These are phyloP conservation scores for Talaromyces amestolkiae DNA, from an alignment of 2,329 filamentous ascomycete genomes.

Conservation along the genomic window DNA sequence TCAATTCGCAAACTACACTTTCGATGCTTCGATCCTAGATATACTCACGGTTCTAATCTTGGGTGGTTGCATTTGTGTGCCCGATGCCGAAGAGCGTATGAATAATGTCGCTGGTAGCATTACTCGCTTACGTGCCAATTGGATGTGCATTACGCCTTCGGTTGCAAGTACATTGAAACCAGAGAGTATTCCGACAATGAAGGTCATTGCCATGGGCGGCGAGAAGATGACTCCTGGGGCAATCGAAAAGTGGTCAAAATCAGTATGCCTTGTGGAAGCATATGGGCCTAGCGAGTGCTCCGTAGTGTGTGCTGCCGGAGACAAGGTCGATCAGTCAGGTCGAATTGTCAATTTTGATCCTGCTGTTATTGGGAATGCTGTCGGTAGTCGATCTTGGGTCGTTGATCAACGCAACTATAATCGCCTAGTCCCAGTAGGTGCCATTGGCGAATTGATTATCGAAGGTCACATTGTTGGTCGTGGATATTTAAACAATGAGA, in stretches of 20 bases:
- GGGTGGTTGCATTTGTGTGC: constrained; percentile 61
- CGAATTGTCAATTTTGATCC: constrained; percentile 30
- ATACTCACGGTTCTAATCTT: constrained; percentile 55
- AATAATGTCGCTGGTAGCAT: constrained; percentile 50
- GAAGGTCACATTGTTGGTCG: constrained; percentile 47
- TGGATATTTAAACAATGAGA: constrained; percentile 43
- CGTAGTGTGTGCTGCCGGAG: constrained; percentile 33
- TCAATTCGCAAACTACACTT: constrained; percentile 57
- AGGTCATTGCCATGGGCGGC: constrained; percentile 45
- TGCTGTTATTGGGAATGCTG: constrained; percentile 35
- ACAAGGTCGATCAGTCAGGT: constrained; percentile 32
- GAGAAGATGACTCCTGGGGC: constrained; percentile 45
- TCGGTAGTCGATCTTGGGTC: constrained; percentile 40
- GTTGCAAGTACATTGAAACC: constrained; percentile 53
- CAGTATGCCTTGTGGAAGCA: constrained; percentile 45
- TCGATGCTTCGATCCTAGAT: constrained; percentile 55
- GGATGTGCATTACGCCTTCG: constrained; percentile 58
- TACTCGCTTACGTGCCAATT: constrained; percentile 42
- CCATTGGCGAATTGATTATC: constrained; percentile 48
- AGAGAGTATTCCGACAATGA: constrained; percentile 45
- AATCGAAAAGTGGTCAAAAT: constrained; percentile 45
- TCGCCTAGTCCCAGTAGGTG: constrained; percentile 44
- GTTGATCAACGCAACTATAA: constrained; percentile 44
- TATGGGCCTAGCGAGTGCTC: constrained; percentile 45
- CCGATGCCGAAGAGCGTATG: constrained; percentile 50